Conservation (phyloP, 371 early-diverging fungal genomes). For the Conidiobolus incongruus region DNA sequence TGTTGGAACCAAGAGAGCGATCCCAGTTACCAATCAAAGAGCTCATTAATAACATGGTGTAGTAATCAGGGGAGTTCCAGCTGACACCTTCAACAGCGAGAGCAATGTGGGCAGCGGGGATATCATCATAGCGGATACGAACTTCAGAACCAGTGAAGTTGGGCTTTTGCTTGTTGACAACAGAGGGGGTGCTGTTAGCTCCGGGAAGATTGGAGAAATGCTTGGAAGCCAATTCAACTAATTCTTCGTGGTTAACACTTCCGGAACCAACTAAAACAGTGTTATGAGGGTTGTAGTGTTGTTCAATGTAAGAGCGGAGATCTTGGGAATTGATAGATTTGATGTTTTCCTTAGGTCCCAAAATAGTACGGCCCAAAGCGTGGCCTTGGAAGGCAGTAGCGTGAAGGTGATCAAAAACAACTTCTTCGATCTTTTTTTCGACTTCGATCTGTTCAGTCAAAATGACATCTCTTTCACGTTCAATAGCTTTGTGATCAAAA, state of each 20-base stretch:
- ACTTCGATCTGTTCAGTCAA: constrained; percentile 89
- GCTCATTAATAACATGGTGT: constrained; percentile 82
- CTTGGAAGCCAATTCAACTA: constrained; percentile 73
- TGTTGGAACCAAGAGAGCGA: constrained; percentile 66
- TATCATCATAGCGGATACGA: constrained; percentile 57
- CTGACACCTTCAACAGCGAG: constrained; percentile 89
- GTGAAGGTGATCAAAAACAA: constrained; percentile 88
- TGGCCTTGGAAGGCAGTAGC: constrained; percentile 81
- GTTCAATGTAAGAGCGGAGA: constrained; percentile 57
- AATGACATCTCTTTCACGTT: constrained; percentile 88
- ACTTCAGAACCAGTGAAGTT: constrained; percentile 76
- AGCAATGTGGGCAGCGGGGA: constrained; percentile 84
- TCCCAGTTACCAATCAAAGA: constrained; percentile 92
- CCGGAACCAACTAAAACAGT: constrained; percentile 92
- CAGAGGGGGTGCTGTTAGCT: constrained; percentile 15
- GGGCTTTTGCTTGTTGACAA: constrained; percentile 27
- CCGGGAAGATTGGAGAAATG: constrained; percentile 61
- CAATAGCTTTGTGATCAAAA: constrained; percentile 57
- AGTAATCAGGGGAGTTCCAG: constrained; percentile 89
- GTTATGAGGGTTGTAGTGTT: constrained; percentile 85
- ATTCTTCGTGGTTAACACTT: constrained; percentile 77
- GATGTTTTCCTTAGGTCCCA: constrained; percentile 85
- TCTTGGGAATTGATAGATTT: constrained; percentile 61
- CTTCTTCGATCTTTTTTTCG: constrained; percentile 87
- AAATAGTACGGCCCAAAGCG: constrained; percentile 80